Conservation (phyloP, 345 rosid species). For the Eucalyptus pauciflora region DNA sequence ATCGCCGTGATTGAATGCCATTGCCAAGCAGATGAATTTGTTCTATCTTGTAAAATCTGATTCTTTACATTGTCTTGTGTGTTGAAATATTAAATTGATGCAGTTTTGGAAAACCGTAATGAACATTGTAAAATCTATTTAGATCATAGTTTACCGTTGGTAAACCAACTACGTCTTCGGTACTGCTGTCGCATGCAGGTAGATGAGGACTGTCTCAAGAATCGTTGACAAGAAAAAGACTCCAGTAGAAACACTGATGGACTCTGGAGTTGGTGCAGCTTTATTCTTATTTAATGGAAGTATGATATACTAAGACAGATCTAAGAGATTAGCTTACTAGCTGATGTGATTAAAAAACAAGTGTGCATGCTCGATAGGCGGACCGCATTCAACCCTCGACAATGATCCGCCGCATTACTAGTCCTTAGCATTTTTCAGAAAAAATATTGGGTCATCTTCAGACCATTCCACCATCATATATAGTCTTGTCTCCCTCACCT, state of each 20-base stretch:
- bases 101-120: neutral
- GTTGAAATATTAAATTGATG: neutral
- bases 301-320: neutral
- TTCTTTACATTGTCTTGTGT: neutral
- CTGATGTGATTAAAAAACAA: neutral
- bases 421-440: neutral
- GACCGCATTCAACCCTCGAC: neutral
- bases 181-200: neutral
- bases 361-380: neutral
- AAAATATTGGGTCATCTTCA: neutral
- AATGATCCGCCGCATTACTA: neutral
- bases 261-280: neutral
- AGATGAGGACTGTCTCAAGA: neutral
- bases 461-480: neutral
- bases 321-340: neutral
- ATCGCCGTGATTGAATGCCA: slow-evolving; percentile 1
- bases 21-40: neutral
- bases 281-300: neutral
- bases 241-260: neutral
- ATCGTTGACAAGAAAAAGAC: neutral
- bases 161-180: neutral
- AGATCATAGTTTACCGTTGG: neutral
- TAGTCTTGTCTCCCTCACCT: neutral
- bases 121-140: neutral
- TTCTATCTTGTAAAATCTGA: neutral